These are phyloP conservation scores for Rhodamnia rubescens DNA, from an alignment of 345 rosid genomes.

Conservation along the genomic window DNA sequence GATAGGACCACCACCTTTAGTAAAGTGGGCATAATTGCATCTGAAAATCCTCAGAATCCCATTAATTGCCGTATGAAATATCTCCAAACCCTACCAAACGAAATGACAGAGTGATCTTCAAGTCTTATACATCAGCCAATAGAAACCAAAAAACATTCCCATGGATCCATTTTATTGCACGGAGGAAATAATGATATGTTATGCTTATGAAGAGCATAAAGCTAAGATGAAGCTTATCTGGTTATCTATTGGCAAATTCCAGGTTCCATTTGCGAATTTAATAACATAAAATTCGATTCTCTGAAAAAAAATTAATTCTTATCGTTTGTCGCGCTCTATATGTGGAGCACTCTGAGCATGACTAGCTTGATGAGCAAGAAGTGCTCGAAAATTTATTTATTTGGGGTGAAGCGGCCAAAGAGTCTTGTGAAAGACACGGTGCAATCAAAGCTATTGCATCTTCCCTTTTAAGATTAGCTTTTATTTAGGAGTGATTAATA, in stretches of 20 bases:
- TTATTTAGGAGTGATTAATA: background rate
- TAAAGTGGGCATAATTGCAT: constrained; percentile 6
- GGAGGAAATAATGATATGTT: background rate
- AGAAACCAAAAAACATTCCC: background rate
- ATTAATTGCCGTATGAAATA: constrained; percentile 9
- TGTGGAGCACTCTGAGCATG: background rate
- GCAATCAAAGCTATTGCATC: background rate
- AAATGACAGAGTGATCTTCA: background rate
- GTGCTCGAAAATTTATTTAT: background rate
- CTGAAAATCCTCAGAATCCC: constrained; percentile 8
- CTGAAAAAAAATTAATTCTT: background rate
- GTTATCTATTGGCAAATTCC: background rate
- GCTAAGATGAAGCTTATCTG: background rate
- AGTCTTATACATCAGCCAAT: background rate
- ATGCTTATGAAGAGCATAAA: background rate
- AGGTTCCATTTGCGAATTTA: background rate
- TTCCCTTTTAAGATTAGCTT: background rate
- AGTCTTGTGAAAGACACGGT: background rate
- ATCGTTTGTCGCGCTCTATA: background rate
- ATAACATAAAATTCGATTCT: background rate
- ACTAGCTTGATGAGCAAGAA: background rate
- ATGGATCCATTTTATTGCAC: background rate
- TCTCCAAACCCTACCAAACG: background rate
- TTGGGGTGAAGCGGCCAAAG: background rate
- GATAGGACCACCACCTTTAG: background rate